A percentile compares a stretch with the other conserved stretches of the same genome.
Evolutionary conservation across 768 basidiomycete genomes (phyloP).

Genomic region (Boletus insuetus): DNA sequence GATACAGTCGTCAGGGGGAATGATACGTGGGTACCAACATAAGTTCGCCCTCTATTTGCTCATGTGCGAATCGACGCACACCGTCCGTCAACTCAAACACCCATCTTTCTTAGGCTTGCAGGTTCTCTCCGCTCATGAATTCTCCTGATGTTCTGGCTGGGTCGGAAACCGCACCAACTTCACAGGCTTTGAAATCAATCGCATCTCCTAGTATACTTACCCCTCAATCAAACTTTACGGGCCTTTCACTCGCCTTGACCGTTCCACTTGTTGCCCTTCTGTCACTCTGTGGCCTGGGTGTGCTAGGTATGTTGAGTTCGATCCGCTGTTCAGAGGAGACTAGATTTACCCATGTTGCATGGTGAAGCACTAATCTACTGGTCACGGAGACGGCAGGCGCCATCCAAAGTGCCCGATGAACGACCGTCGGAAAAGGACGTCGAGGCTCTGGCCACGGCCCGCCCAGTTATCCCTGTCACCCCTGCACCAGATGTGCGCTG

Average conservation of each 20-base stretch:
- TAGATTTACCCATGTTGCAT: not conserved
- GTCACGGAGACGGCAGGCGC: conserved; percentile 9
- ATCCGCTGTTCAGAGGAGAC: not conserved
- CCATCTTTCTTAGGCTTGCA: not conserved
- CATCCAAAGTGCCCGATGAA: not conserved
- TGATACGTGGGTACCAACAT: conserved; percentile 5
- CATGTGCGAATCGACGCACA: not conserved
- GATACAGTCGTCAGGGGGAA: conserved; percentile 16
- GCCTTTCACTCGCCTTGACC: conserved; percentile 1
- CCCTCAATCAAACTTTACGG: not conserved
- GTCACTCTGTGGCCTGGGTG: conserved; percentile 15
- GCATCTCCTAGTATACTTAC: not conserved
- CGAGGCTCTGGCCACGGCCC: conserved; percentile 12
- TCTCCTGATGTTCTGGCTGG: conserved; percentile 3
- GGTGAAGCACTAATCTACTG: conserved; percentile 13
- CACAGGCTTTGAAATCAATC: not conserved
- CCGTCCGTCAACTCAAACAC: not conserved
- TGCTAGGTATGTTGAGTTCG: conserved; percentile 25
- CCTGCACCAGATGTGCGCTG: conserved; percentile 29
- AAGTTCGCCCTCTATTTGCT: not conserved
- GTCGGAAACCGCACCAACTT: conserved; percentile 7
- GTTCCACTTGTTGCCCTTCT: conserved; percentile 10
- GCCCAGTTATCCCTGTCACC: conserved; percentile 21
- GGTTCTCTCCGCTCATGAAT: conserved; percentile 4
- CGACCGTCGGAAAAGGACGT: conserved; percentile 14